Conservation (phyloP, 495 filamentous ascomycete genomes). For the Tetracladium marchalianum region DNA sequence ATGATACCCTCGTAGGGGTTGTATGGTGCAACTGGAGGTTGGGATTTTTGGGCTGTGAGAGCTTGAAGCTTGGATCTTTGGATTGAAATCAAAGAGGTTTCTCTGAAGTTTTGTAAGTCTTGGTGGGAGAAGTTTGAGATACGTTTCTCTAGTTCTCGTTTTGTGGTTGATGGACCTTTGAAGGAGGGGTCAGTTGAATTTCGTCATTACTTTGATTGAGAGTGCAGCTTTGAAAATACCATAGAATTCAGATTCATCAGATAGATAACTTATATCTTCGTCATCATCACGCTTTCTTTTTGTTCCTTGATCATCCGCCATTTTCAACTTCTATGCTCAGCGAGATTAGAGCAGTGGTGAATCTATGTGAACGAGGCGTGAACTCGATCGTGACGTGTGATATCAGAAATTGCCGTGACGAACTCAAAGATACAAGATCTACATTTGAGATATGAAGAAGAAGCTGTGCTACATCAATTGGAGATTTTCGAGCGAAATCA, state of each 20-base stretch:
- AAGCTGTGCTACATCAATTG: too few relatives aligned
- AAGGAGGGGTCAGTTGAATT: neutral
- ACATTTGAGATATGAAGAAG: too few relatives aligned
- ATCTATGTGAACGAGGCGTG: too few relatives aligned
- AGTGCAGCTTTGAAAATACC: constrained; percentile 31
- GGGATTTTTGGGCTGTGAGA: neutral
- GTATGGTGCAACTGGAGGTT: constrained; percentile 22
- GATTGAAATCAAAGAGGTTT: constrained; percentile 17
- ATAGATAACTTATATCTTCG: constrained; percentile 24
- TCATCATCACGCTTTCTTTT: neutral
- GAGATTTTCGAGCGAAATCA: too few relatives aligned
- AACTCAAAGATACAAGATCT: too few relatives aligned
- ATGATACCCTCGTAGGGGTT: constrained; percentile 34
- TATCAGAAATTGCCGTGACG: too few relatives aligned
- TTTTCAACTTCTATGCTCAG: neutral
- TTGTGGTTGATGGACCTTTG: constrained; percentile 12
- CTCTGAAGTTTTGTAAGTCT: constrained; percentile 33
- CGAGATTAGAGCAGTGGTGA: neutral
- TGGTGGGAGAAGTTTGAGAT: constrained; percentile 32
- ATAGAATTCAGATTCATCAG: constrained; percentile 69
- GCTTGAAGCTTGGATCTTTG: constrained; percentile 3
- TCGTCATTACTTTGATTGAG: too few relatives aligned
- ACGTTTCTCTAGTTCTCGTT: constrained; percentile 23
- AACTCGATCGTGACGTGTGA: too few relatives aligned
- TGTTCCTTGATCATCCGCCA: neutral